A percentile compares a stretch with the other conserved stretches of the same genome.
Conservation (phyloP, 768 basidiomycete species). For the Guyanaporus albipodus region DNA sequence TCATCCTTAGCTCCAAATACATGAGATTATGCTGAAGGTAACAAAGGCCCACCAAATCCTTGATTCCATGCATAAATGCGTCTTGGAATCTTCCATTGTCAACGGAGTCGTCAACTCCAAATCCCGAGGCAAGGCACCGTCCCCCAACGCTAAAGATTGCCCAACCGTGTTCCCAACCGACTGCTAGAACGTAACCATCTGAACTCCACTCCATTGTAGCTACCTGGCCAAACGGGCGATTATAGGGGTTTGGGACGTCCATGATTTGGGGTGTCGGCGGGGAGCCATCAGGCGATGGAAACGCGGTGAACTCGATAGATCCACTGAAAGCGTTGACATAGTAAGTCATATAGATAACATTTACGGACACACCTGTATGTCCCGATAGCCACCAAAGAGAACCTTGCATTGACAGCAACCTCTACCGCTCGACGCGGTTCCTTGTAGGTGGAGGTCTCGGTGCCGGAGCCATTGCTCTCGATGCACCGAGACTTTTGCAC, state of each 20-base stretch:
- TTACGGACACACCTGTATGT: slow-evolving; percentile 50
- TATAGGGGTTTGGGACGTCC: slow-evolving; percentile 59
- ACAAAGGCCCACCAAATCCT: slow-evolving; percentile 53
- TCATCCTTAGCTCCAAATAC: slow-evolving; percentile 1
- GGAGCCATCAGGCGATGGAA: slow-evolving; percentile 60
- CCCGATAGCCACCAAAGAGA: slow-evolving; percentile 81
- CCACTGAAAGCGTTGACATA: slow-evolving; percentile 42
- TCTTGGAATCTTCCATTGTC: slow-evolving; percentile 69
- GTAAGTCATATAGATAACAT: not conserved
- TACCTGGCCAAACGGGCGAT: slow-evolving; percentile 57
- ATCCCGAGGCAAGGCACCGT: slow-evolving; percentile 74
- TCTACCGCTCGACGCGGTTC: slow-evolving; percentile 64
- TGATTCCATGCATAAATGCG: slow-evolving; percentile 79
- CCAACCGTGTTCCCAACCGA: slow-evolving; percentile 90
- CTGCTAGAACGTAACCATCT: slow-evolving; percentile 92
- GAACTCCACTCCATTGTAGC: slow-evolving; percentile 85
- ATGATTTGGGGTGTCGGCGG: slow-evolving; percentile 59
- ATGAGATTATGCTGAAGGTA: not conserved
- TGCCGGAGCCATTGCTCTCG: slow-evolving; percentile 41
- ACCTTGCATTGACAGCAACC: slow-evolving; percentile 71
- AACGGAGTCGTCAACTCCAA: slow-evolving; percentile 61
- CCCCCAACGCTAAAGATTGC: slow-evolving; percentile 88
- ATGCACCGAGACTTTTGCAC: slow-evolving; percentile 69
- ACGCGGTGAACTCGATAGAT: slow-evolving; percentile 58
- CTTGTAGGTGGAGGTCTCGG: slow-evolving; percentile 40